Conservation (phyloP, 495 filamentous ascomycete genomes). For the Trichoderma virens region DNA sequence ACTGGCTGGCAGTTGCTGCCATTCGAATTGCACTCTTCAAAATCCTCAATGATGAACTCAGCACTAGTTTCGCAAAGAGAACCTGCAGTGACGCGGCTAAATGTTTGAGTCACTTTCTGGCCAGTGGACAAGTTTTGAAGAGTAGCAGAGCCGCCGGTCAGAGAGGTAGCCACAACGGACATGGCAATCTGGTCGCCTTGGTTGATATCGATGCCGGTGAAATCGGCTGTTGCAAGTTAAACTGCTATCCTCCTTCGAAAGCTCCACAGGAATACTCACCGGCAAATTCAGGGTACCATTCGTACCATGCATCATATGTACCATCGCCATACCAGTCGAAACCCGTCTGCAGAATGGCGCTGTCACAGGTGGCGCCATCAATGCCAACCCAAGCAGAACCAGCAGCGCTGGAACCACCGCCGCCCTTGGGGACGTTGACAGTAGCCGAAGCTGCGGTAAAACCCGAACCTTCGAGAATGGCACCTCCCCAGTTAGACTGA, state of each 20-base stretch:
- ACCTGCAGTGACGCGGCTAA: conserved; percentile 20
- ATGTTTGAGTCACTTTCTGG: conserved; percentile 43
- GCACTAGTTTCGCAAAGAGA: conserved; percentile 43
- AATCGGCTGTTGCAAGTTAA: conserved; percentile 27
- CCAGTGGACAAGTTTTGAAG: conserved; percentile 50
- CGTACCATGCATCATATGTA: conserved; percentile 53
- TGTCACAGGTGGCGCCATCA: conserved; percentile 50
- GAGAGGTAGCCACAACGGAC: conserved; percentile 40
- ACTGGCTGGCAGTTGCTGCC: conserved; percentile 40
- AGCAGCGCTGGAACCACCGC: conserved; percentile 13
- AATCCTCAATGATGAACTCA: conserved; percentile 64
- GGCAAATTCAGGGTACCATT: conserved; percentile 49
- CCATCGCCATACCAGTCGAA: conserved; percentile 46
- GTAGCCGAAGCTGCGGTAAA: conserved; percentile 41
- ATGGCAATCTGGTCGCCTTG: conserved; percentile 51
- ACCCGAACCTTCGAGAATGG: conserved; percentile 32
- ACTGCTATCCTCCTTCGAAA: background rate
- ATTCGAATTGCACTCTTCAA: conserved; percentile 15
- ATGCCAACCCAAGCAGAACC: conserved; percentile 57
- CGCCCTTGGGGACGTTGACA: conserved; percentile 32
- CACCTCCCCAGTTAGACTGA: conserved; percentile 39
- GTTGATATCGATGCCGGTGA: conserved; percentile 36
- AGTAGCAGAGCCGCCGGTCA: conserved; percentile 42
- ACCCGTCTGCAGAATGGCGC: conserved; percentile 54
- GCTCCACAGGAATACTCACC: background rate